Percentiles rank a stretch among this genome's conserved stretches.
Evolutionary conservation across 23 red algal genomes (phyloP).

Genomic region (Porphyridium purpureum): DNA sequence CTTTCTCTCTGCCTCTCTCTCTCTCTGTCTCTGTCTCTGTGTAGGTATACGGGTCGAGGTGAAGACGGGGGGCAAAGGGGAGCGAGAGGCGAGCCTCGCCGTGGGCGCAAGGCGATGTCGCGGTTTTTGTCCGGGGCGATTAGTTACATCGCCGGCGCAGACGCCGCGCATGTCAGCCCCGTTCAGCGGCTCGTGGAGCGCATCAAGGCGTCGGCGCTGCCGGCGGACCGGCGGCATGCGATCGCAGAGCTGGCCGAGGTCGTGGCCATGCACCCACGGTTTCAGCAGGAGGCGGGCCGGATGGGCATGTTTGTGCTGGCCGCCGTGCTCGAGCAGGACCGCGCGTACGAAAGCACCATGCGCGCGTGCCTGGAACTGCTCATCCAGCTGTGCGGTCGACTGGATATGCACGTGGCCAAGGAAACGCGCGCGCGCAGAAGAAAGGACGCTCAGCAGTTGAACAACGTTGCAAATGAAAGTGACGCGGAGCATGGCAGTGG

Average conservation of each 20-base stretch:
- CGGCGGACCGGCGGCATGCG: constrained; percentile 50
- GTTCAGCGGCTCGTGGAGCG: constrained; percentile 65
- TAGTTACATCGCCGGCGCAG: constrained; percentile 72
- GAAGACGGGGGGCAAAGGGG: too few relatives aligned
- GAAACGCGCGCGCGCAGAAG: not conserved
- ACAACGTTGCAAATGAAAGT: not conserved
- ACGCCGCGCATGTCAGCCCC: constrained; percentile 1
- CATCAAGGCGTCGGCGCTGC: constrained; percentile 39
- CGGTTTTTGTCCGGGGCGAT: constrained; percentile 59
- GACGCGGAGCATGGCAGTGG: not conserved
- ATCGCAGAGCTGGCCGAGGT: constrained; percentile 41
- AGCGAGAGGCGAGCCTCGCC: too few relatives aligned
- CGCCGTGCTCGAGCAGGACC: constrained; percentile 91
- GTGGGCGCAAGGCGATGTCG: too few relatives aligned
- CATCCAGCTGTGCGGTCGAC: constrained; percentile 24
- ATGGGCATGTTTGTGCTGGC: constrained; percentile 29
- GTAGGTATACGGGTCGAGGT: too few relatives aligned
- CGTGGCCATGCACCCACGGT: constrained; percentile 10
- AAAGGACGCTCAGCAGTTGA: not conserved
- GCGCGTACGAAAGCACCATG: constrained; percentile 41
- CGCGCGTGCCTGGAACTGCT: constrained; percentile 53
- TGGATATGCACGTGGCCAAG: too few relatives aligned
- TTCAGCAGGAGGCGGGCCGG: constrained; percentile 29
- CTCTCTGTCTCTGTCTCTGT: too few relatives aligned
- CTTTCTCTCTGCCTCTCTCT: too few relatives aligned